Evolutionary conservation across 225 moss, liverwort and hornwort species (phyloP).

Genomic region (Bryum argenteum): DNA sequence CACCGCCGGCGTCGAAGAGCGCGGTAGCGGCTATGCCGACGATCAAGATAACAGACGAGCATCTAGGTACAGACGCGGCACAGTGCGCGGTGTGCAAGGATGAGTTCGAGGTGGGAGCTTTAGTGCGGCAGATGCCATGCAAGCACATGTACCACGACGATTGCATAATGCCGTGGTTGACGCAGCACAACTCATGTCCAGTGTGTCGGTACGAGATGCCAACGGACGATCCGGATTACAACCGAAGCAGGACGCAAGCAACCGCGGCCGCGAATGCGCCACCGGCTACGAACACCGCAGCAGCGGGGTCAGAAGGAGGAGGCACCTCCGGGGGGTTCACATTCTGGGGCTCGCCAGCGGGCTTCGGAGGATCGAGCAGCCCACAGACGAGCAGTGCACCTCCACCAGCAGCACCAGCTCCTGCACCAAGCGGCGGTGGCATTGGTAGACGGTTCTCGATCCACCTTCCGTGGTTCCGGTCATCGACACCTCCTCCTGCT

Average conservation of each 20-base stretch:
- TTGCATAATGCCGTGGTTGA: conserved; percentile 95
- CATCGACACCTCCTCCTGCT: conserved; percentile 50
- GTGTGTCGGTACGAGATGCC: conserved; percentile 99
- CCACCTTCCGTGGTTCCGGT: conserved; percentile 85
- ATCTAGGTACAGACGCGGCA: conserved; percentile 92
- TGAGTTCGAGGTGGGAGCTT: conserved; percentile 79
- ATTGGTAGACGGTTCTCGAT: conserved; percentile 75
- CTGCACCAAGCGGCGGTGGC: conserved; percentile 48
- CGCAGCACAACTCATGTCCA: conserved; percentile 94
- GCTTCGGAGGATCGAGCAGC: conserved; percentile 58
- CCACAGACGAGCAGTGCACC: conserved; percentile 46
- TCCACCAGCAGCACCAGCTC: conserved; percentile 39
- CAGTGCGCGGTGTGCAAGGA: conserved; percentile 99
- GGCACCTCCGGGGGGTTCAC: conserved; percentile 60
- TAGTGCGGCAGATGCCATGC: conserved; percentile 96
- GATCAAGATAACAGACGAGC: conserved; percentile 78
- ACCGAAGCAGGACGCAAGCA: conserved; percentile 52
- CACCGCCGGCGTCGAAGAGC: conserved; percentile 86
- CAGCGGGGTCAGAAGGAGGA: conserved; percentile 53
- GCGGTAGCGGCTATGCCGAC: conserved; percentile 94
- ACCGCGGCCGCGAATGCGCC: conserved; percentile 15
- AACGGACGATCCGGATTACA: conserved; percentile 89
- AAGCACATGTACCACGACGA: conserved; percentile 99
- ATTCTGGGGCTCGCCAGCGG: conserved; percentile 71
- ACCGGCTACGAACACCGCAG: conserved; percentile 21